These are phyloP conservation scores for Vitis labrusca DNA, from an alignment of 164 flowering plant genomes.

Conservation along the genomic window DNA sequence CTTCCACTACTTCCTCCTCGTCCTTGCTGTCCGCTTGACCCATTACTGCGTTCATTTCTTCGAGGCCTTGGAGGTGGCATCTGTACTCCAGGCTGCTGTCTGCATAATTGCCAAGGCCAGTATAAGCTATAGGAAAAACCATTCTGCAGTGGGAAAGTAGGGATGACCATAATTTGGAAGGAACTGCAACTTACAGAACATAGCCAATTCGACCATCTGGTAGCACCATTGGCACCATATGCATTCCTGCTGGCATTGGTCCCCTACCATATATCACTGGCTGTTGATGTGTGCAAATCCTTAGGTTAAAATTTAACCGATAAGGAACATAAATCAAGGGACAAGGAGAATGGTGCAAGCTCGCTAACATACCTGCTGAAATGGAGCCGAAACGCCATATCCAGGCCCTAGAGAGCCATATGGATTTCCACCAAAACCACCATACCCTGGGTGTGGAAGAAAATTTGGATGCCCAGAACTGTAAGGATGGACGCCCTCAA, in stretches of 20 bases:
- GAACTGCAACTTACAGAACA: slow-evolving; percentile 77
- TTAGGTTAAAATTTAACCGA: background rate
- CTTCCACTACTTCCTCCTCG: slow-evolving; percentile 46
- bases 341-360: background rate
- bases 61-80: slow-evolving; percentile 57
- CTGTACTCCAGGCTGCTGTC: slow-evolving; percentile 91
- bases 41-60: slow-evolving; percentile 61
- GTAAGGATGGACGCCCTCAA: slow-evolving; percentile 49
- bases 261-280: slow-evolving; percentile 97
- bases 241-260: slow-evolving; percentile 93
- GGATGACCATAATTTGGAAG: background rate
- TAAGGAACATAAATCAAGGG: background rate
- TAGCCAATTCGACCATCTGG: slow-evolving; percentile 99
- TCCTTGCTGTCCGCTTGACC: slow-evolving; percentile 47
- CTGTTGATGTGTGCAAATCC: slow-evolving; percentile 37
- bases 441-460: slow-evolving; percentile 51
- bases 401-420: slow-evolving; percentile 65
- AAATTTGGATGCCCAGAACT: slow-evolving; percentile 45
- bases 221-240: slow-evolving; percentile 97
- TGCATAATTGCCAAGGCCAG: slow-evolving; percentile 29
- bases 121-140: background rate
- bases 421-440: slow-evolving; percentile 64
- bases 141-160: too few species aligned
- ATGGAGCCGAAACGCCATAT: slow-evolving; percentile 58
- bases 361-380: slow-evolving; percentile 60